Evolutionary conservation across 208 protist species (phyloP).

Genomic region (Acanthamoeba sp.): DNA sequence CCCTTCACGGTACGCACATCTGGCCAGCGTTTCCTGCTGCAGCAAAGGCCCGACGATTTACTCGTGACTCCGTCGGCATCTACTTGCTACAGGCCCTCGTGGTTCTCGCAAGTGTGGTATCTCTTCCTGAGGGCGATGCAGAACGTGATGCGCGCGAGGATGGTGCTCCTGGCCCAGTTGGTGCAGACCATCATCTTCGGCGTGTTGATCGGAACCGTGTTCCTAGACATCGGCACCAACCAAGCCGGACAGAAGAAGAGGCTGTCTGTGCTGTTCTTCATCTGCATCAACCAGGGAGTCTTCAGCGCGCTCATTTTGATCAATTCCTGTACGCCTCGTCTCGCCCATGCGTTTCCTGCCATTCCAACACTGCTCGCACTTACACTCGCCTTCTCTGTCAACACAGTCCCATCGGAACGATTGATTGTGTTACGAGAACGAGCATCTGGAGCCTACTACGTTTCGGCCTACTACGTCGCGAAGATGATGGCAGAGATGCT

Average conservation of each 20-base stretch:
- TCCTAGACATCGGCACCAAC: constrained; percentile 63
- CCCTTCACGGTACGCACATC: background rate
- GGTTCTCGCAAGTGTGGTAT: constrained; percentile 53
- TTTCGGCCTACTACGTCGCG: constrained; percentile 78
- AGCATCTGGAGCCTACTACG: constrained; percentile 76
- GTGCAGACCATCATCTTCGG: constrained; percentile 58
- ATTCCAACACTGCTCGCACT: background rate
- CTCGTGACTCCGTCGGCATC: too few species aligned
- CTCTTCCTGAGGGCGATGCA: constrained; percentile 57
- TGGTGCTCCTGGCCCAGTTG: constrained; percentile 45
- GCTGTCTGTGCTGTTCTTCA: constrained; percentile 70
- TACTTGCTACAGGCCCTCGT: background rate
- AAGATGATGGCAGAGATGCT: constrained; percentile 78
- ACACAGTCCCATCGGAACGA: constrained; percentile 76
- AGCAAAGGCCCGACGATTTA: too few species aligned
- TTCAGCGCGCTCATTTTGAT: constrained; percentile 72
- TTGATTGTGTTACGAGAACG: constrained; percentile 80
- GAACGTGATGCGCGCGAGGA: constrained; percentile 63
- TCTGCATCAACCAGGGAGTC: constrained; percentile 74
- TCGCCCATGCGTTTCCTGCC: too few species aligned
- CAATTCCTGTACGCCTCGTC: constrained; percentile 64
- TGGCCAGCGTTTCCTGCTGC: background rate
- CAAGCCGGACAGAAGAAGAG: constrained; percentile 51
- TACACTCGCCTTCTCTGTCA: background rate
- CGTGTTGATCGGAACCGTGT: constrained; percentile 71